phyloP scores from a whole-genome alignment of 192 early-diverging fungal genomes.

The Chytriomyces sp. region DNA sequence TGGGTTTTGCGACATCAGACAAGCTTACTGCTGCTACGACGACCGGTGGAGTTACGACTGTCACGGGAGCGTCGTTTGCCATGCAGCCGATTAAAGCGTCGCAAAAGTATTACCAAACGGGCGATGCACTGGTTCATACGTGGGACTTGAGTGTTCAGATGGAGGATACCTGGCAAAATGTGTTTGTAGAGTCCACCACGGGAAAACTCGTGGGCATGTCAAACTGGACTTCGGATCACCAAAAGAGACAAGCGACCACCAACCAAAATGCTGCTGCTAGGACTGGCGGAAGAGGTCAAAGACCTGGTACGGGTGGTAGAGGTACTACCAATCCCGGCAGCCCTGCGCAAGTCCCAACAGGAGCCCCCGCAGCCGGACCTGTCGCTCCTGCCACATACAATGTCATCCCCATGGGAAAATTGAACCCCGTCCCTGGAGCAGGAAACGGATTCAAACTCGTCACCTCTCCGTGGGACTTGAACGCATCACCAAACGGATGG shows the following conservation, averaged over 20 bases:
- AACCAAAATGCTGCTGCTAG: background rate
- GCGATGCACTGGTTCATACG: slow-evolving; percentile 4
- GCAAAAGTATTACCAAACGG: slow-evolving; percentile 9
- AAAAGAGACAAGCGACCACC: background rate
- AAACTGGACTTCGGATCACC: slow-evolving; percentile 3
- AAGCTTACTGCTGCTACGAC: background rate
- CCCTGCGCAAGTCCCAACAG: background rate
- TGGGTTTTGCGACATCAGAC: background rate
- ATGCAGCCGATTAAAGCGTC: slow-evolving; percentile 7
- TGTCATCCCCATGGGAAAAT: slow-evolving; percentile 30
- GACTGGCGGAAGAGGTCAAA: background rate
- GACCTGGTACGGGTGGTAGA: background rate
- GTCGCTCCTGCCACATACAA: slow-evolving; percentile 20
- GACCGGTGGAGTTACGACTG: background rate
- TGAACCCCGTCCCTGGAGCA: slow-evolving; percentile 7
- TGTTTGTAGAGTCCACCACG: slow-evolving; percentile 11
- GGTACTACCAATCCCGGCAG: background rate
- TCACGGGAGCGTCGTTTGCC: background rate
- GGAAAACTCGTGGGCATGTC: slow-evolving; percentile 11
- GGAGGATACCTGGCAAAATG: slow-evolving; percentile 16
- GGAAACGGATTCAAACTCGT: slow-evolving; percentile 34
- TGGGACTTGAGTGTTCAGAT: slow-evolving; percentile 23
- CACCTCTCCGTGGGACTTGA: slow-evolving; percentile 35
- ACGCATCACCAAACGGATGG: slow-evolving; percentile 51
- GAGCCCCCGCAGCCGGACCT: background rate